Conservation (phyloP, 306 rosid species). For the Hippophae tibetana region DNA sequence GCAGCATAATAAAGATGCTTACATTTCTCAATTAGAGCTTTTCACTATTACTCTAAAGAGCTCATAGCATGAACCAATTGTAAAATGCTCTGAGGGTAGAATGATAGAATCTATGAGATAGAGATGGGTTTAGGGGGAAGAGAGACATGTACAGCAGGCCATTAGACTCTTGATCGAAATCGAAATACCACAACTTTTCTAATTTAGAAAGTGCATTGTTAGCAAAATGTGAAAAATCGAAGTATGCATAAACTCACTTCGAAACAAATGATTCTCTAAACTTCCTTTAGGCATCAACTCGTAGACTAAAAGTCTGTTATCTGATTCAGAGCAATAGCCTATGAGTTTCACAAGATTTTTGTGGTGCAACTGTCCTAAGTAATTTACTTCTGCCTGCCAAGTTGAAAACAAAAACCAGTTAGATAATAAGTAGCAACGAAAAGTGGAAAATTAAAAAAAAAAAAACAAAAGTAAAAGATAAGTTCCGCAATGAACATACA, state of each 20-base stretch:
- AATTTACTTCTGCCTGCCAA: constrained; percentile 75
- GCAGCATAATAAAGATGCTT: no score
- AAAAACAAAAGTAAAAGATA: neutral
- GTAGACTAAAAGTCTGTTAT: constrained; percentile 71
- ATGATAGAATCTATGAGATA: no score
- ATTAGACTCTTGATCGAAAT: no score
- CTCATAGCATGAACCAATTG: no score
- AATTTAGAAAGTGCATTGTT: neutral
- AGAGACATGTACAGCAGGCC: no score
- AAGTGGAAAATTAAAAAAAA: no score
- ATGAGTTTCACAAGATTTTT: constrained; percentile 75
- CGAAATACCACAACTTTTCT: no score
- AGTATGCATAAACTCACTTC: constrained; percentile 50
- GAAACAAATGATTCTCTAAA: constrained; percentile 70
- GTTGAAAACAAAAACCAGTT: constrained; percentile 2
- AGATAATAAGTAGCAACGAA: neutral
- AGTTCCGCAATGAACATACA: constrained; percentile 35
- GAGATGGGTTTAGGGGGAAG: no score
- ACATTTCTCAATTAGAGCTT: no score
- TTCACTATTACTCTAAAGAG: no score
- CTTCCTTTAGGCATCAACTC: constrained; percentile 84
- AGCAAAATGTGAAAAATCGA: constrained; percentile 3
- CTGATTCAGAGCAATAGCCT: constrained; percentile 67
- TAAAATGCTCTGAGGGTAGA: no score
- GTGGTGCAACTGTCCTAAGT: constrained; percentile 71